A percentile compares a stretch with the other conserved stretches of the same genome.
These are phyloP conservation scores for Trametes pubescens DNA, from an alignment of 1,284 basidiomycete species.

Conservation along the genomic window DNA sequence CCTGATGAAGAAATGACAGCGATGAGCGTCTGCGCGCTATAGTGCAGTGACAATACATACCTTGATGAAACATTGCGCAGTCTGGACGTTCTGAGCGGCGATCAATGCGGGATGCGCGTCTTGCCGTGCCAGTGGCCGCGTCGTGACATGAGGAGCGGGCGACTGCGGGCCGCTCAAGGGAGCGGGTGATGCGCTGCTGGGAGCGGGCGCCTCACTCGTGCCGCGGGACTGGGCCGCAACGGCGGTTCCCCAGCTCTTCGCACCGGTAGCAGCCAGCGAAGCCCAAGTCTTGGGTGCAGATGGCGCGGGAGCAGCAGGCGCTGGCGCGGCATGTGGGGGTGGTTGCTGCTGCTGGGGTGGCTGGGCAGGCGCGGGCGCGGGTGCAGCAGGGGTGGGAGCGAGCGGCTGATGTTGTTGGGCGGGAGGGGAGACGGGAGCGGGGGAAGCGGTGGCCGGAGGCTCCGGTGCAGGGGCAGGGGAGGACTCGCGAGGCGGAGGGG, in stretches of 20 bases:
- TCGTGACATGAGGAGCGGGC: slow-evolving; percentile 51
- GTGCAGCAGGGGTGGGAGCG: slow-evolving; percentile 44
- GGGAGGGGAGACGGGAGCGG: slow-evolving; percentile 43
- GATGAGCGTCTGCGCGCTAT: too few species aligned
- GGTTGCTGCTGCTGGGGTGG: slow-evolving; percentile 34
- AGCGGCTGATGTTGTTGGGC: slow-evolving; percentile 55
- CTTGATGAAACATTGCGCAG: slow-evolving; percentile 89
- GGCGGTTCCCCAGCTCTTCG: slow-evolving; percentile 80
- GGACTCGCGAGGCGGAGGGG: slow-evolving; percentile 45
- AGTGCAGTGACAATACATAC: slow-evolving; percentile 53
- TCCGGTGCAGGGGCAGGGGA: slow-evolving; percentile 48
- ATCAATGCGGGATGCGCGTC: slow-evolving; percentile 55
- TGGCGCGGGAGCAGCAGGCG: slow-evolving; percentile 46
- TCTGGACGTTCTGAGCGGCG: slow-evolving; percentile 69
- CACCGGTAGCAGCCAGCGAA: slow-evolving; percentile 83
- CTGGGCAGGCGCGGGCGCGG: slow-evolving; percentile 55
- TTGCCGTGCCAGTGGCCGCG: slow-evolving; percentile 44
- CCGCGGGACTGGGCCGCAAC: slow-evolving; percentile 80
- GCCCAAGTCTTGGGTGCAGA: slow-evolving; percentile 87
- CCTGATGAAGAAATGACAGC: slow-evolving; percentile 47
- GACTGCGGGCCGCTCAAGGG: slow-evolving; percentile 59
- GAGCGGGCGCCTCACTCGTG: slow-evolving; percentile 66
- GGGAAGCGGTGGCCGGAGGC: slow-evolving; percentile 40
- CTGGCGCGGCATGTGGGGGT: slow-evolving; percentile 34
- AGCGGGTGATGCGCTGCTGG: slow-evolving; percentile 52